These are phyloP conservation scores for Penicillium soppii DNA, from an alignment of 495 filamentous ascomycete species.

Conservation along the genomic window DNA sequence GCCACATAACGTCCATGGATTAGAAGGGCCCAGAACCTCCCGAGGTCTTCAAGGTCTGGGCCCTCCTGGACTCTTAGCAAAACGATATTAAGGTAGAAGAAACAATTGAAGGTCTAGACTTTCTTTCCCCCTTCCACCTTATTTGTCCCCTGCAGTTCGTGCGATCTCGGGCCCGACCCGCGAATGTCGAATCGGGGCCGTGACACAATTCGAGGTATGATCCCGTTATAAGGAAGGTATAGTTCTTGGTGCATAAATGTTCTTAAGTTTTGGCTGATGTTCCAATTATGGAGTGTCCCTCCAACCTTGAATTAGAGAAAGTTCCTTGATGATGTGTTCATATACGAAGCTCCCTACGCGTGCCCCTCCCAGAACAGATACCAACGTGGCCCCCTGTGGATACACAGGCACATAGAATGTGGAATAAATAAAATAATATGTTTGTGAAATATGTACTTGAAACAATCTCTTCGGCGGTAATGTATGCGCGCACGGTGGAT, in stretches of 20 bases:
- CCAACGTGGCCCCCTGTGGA: not conserved
- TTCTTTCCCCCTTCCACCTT: not conserved
- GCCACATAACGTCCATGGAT: slow-evolving; percentile 9
- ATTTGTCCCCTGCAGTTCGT: not conserved
- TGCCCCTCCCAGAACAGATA: not conserved
- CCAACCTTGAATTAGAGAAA: not conserved
- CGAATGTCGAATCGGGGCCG: not conserved
- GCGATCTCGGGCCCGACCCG: slow-evolving; percentile 4
- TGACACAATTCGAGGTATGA: not conserved
- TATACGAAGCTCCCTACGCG: not conserved
- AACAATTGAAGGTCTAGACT: too few relatives aligned
- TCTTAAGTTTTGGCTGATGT: too few relatives aligned
- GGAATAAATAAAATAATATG: slow-evolving; percentile 5
- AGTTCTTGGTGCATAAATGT: too few relatives aligned
- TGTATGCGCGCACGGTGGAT: slow-evolving; percentile 15
- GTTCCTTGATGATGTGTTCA: not conserved
- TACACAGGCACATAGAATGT: not conserved
- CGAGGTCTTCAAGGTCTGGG: slow-evolving; percentile 24
- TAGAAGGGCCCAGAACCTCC: slow-evolving; percentile 30
- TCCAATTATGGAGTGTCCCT: too few relatives aligned
- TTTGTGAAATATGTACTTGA: slow-evolving; percentile 29
- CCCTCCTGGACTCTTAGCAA: slow-evolving; percentile 27
- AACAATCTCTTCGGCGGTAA: slow-evolving; percentile 14
- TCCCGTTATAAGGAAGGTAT: too few relatives aligned
- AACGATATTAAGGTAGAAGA: slow-evolving; percentile 15